Conservation (phyloP, 139 green algal species). For the Coelastrella sp. region DNA sequence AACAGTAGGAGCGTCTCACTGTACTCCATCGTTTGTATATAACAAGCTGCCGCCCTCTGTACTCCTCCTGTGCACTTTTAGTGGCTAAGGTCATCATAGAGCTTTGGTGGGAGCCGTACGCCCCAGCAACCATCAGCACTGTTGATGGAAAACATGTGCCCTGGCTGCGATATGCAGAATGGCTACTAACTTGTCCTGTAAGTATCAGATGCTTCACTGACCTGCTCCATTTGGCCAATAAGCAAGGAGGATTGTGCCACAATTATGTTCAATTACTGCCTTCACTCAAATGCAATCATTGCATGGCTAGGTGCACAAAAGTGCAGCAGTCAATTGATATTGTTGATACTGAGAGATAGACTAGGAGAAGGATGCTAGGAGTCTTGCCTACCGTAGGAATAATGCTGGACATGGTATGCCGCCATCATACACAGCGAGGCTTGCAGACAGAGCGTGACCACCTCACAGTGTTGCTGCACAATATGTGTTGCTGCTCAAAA, state of each 20-base stretch:
- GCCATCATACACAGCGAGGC: too few relatives aligned
- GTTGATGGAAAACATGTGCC: constrained; percentile 40
- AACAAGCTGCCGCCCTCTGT: neutral
- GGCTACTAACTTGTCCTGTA: constrained; percentile 67
- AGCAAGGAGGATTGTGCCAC: neutral
- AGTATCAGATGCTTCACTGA: neutral
- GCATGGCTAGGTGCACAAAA: too few relatives aligned
- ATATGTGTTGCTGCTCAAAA: too few relatives aligned
- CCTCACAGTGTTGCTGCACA: too few relatives aligned
- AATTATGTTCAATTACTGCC: neutral
- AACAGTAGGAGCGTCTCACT: neutral
- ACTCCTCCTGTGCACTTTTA: neutral
- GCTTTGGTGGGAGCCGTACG: constrained; percentile 47
- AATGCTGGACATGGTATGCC: too few relatives aligned
- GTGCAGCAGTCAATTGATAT: too few relatives aligned
- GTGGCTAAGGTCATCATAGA: constrained; percentile 57
- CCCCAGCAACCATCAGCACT: constrained; percentile 52
- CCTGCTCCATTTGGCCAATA: neutral
- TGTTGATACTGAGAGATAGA: too few relatives aligned
- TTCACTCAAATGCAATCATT: too few relatives aligned
- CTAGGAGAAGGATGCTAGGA: too few relatives aligned
- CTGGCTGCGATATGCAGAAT: constrained; percentile 64
- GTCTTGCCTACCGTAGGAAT: too few relatives aligned
- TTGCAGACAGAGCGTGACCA: too few relatives aligned
- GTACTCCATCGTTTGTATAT: neutral